Evolutionary conservation across 768 basidiomycete genomes (phyloP).

Genomic region (Cyclocybe cylindracea): DNA sequence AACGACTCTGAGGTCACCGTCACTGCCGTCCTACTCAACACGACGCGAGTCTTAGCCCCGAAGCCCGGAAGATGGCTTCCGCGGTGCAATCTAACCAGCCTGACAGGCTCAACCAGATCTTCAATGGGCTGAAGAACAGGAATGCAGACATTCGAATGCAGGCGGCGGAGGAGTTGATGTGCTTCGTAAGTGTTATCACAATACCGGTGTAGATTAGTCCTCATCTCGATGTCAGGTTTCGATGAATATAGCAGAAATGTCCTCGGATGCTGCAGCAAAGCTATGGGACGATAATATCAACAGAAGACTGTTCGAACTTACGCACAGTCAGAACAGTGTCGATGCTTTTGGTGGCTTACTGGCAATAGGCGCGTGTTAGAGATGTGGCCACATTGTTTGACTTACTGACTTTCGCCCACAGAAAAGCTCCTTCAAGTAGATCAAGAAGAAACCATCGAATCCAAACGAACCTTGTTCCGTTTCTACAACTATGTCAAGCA

Average conservation of each 20-base stretch:
- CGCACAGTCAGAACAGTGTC: slow-evolving; percentile 74
- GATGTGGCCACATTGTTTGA: neutral
- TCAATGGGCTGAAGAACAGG: slow-evolving; percentile 64
- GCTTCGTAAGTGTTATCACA: slow-evolving; percentile 54
- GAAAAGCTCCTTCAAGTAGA: slow-evolving; percentile 79
- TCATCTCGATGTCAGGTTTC: slow-evolving; percentile 52
- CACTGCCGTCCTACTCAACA: neutral
- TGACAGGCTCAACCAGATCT: slow-evolving; percentile 67
- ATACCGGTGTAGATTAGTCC: slow-evolving; percentile 11
- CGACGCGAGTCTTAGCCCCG: slow-evolving; percentile 7
- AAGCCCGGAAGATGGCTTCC: slow-evolving; percentile 56
- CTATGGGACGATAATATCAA: slow-evolving; percentile 88
- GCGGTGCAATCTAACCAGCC: slow-evolving; percentile 54
- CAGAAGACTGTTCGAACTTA: slow-evolving; percentile 75
- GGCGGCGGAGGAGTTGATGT: slow-evolving; percentile 71
- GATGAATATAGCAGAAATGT: slow-evolving; percentile 75
- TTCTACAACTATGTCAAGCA: slow-evolving; percentile 94
- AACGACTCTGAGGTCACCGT: neutral
- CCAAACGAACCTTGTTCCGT: slow-evolving; percentile 78
- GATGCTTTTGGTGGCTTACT: slow-evolving; percentile 87
- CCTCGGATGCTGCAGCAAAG: slow-evolving; percentile 77
- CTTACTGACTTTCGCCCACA: slow-evolving; percentile 14
- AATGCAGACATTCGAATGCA: slow-evolving; percentile 64
- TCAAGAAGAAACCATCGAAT: slow-evolving; percentile 79
- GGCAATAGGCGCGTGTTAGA: slow-evolving; percentile 69